Percentiles rank a stretch among this genome's conserved stretches.
These are phyloP conservation scores for Fusarium coffeatum DNA, from an alignment of 2,329 filamentous ascomycete genomes.

Conservation along the genomic window DNA sequence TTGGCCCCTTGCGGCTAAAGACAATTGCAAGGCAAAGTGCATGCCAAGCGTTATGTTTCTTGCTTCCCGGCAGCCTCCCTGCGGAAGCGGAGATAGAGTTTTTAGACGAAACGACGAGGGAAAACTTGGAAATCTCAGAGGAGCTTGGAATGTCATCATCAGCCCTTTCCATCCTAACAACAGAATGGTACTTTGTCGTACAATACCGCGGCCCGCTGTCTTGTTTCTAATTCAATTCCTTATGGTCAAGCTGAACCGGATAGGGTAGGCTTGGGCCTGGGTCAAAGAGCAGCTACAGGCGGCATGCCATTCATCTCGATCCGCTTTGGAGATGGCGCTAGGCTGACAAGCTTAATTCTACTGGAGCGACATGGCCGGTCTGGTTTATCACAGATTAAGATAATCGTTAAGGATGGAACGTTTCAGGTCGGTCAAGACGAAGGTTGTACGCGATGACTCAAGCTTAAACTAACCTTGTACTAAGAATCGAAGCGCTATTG, in stretches of 20 bases:
- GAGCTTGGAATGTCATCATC: neutral
- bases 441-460: slow-evolving; percentile 4
- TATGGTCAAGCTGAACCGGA: neutral
- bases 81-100: neutral
- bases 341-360: neutral
- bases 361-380: neutral
- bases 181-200: neutral
- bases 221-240: neutral
- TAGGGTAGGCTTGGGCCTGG: fast-evolving
- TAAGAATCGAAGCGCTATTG: fast-evolving
- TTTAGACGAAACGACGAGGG: neutral
- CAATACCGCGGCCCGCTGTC: neutral
- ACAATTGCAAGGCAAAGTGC: neutral
- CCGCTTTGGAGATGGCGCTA: neutral
- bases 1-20: neutral
- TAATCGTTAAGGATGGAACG: neutral
- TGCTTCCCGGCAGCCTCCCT: neutral
- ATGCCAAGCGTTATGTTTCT: slow-evolving; percentile 2
- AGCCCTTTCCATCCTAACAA: neutral
- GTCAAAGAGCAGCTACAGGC: neutral
- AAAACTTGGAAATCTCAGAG: too few relatives aligned
- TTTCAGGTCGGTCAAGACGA: neutral
- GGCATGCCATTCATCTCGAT: neutral
- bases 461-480: neutral
- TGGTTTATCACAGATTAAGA: neutral